Evolutionary conservation across 768 basidiomycete genomes (phyloP).

Genomic region (Melanogaster broomeanus): DNA sequence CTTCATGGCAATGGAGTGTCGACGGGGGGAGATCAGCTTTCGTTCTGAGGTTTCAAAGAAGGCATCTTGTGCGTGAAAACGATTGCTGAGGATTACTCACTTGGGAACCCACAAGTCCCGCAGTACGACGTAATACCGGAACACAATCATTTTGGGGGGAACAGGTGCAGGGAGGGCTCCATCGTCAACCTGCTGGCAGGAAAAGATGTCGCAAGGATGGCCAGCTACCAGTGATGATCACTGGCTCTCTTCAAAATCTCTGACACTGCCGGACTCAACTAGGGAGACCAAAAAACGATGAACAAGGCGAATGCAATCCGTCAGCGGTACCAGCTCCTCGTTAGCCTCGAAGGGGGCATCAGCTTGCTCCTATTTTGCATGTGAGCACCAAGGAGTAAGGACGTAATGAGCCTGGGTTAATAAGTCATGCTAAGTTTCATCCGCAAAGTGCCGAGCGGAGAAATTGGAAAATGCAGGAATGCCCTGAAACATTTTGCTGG

Average conservation of each 20-base stretch:
- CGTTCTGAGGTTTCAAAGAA: neutral
- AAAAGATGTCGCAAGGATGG: conserved; percentile 13
- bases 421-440: too few species aligned
- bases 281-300: conserved; percentile 2
- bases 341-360: conserved; percentile 27
- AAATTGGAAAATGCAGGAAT: too few species aligned
- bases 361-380: conserved; percentile 37
- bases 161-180: conserved; percentile 28
- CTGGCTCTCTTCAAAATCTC: neutral
- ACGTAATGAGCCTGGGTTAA: too few species aligned
- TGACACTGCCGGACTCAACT: conserved; percentile 14
- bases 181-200: conserved; percentile 34
- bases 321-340: conserved; percentile 24
- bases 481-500: too few species aligned
- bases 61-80: too few species aligned
- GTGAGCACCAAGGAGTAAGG: conserved; percentile 25
- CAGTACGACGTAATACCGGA: neutral
- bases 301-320: conserved; percentile 7
- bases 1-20: too few species aligned
- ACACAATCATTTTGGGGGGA: conserved; percentile 37
- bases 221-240: neutral
- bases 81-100: too few species aligned
- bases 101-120: neutral
- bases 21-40: neutral
- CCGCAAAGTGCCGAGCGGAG: too few species aligned